These are phyloP conservation scores for Cutaneotrichosporon sp. DNA, from an alignment of 1,284 basidiomycete species.

Conservation along the genomic window DNA sequence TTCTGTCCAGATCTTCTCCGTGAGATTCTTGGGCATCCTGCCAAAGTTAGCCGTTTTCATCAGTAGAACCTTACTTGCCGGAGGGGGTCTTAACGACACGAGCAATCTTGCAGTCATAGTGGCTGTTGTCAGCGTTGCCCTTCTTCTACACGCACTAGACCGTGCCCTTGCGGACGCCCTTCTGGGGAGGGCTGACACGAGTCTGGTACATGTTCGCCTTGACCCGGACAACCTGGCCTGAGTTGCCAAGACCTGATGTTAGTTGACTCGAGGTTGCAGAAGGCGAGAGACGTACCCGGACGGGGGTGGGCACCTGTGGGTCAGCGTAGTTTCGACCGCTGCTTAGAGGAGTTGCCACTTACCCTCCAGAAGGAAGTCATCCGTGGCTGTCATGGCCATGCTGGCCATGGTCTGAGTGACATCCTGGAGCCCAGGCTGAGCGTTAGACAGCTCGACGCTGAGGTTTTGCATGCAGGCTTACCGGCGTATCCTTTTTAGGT, in stretches of 20 bases:
- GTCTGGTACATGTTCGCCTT: conserved; percentile 43
- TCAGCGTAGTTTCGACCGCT: too few relatives aligned
- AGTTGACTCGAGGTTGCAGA: background rate
- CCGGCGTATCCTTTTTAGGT: background rate
- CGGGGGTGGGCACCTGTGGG: conserved; percentile 13
- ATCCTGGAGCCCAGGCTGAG: background rate
- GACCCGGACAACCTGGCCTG: conserved; percentile 34
- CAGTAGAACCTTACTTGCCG: conserved; percentile 22
- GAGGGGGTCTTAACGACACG: conserved; percentile 13
- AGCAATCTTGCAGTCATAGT: conserved; percentile 16
- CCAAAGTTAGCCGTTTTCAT: background rate
- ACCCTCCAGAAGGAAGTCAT: conserved; percentile 12
- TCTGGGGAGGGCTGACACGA: conserved; percentile 33
- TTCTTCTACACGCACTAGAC: conserved; percentile 22
- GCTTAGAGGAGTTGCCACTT: background rate
- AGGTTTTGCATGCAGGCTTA: background rate
- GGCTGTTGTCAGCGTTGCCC: conserved; percentile 13
- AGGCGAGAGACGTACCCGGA: conserved; percentile 6
- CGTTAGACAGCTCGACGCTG: background rate
- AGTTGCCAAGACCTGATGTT: conserved; percentile 30
- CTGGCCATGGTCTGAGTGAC: background rate
- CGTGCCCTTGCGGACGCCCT: conserved; percentile 15
- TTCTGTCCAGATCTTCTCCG: conserved; percentile 36
- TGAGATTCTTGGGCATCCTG: conserved; percentile 41
- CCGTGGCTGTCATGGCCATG: background rate